Evolutionary conservation across 176 grass and related monocot genomes (phyloP), one percentile per base, ranked within the genome.

Genomic region (Elaeis guineensis): DNA sequence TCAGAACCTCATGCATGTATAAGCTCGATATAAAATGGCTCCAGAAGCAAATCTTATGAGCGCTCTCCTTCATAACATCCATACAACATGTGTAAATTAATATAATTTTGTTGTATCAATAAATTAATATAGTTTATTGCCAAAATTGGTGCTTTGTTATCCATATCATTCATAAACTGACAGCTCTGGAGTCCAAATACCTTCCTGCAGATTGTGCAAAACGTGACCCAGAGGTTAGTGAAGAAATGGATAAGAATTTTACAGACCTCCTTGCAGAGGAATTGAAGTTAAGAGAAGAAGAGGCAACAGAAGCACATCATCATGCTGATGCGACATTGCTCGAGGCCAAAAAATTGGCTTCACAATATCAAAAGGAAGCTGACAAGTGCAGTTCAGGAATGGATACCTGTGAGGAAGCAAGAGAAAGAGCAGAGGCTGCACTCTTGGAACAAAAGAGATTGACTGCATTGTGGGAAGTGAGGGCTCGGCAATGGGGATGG

Each of bases 311-410:
- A 76, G 82, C 82, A 54, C 88, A 92, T 59, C 87, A 86, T 44
- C 79, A 78, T 28, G 75, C 93, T 26, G 88, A 98, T 68, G 81
- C 83, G 17, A 89, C 80, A 50, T 68, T 98, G 54, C 79, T 98
- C 0, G 93, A 92, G 70, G 93, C 93, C 2, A 98, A 98, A 72
- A 98, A 98, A 50, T 69, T 98, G 26, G 83, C 84, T 25, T 98
- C 93, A n/a, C 88, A 92, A 51, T 98, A 98, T 75, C 93, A 98
- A 78, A 92, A 98, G 66, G 93, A 92, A 65, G 88, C 88, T 67
- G 88, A 92, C 79, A 98, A 98, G 59, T 98, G 93, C 76, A 98
- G 69, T 54, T 98, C 87, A 16, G 93, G 93, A 35, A 98, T 98
- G 87, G 79, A 98, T 69, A 98, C 93, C 50, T 98, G 93, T 58